Evolutionary conservation across 176 grass and related monocot genomes (phyloP).

Genomic region (Eremochloa ophiuroides): DNA sequence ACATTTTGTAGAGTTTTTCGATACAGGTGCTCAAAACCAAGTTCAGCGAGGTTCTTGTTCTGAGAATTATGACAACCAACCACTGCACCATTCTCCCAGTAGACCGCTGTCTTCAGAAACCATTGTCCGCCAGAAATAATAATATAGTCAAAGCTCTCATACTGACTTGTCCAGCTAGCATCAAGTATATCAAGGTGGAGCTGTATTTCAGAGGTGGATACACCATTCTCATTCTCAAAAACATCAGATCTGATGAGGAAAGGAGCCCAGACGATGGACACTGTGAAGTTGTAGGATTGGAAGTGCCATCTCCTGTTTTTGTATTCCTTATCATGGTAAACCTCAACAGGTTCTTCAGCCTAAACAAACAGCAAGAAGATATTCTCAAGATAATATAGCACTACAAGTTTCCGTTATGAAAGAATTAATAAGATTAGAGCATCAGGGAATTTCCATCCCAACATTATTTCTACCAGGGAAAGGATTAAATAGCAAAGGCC

Average conservation of each 20-base stretch:
- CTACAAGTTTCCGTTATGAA: neutral
- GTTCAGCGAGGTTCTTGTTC: slow-evolving; percentile 57
- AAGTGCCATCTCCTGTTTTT: slow-evolving; percentile 75
- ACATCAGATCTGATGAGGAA: slow-evolving; percentile 69
- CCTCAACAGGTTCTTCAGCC: slow-evolving; percentile 67
- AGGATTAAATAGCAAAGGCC: neutral
- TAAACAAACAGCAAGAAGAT: slow-evolving; percentile 38
- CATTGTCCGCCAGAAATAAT: slow-evolving; percentile 85
- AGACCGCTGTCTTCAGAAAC: slow-evolving; percentile 76
- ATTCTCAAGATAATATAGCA: neutral
- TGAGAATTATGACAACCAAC: slow-evolving; percentile 75
- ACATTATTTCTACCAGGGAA: neutral
- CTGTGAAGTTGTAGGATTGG: slow-evolving; percentile 63
- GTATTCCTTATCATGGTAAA: slow-evolving; percentile 67
- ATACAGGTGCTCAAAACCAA: slow-evolving; percentile 66
- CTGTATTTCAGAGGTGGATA: slow-evolving; percentile 66
- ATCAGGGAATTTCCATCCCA: neutral
- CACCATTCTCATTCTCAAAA: slow-evolving; percentile 74
- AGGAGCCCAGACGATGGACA: slow-evolving; percentile 70
- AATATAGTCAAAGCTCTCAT: slow-evolving; percentile 63
- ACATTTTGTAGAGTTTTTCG: slow-evolving; percentile 48
- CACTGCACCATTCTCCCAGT: slow-evolving; percentile 54
- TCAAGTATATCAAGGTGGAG: slow-evolving; percentile 76
- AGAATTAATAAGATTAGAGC: neutral
- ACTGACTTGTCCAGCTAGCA: slow-evolving; percentile 53